Percentiles rank a stretch among this genome's conserved stretches.
These are phyloP conservation scores for Neofusicoccum sp. DNA, from an alignment of 2,329 filamentous ascomycete species.

Conservation along the genomic window DNA sequence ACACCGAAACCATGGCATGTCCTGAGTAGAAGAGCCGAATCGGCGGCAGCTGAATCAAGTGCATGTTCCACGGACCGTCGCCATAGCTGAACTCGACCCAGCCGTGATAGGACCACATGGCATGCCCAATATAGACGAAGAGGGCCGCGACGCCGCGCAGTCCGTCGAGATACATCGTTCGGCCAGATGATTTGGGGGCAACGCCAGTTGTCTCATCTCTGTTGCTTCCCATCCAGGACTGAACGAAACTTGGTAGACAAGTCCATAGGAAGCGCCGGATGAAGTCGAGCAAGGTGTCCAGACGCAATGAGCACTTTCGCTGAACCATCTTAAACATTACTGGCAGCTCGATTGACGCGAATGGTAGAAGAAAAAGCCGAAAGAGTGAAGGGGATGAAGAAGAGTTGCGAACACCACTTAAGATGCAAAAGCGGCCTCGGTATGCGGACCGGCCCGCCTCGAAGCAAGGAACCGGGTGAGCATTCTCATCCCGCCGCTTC, in stretches of 20 bases:
- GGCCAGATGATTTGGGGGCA: neutral
- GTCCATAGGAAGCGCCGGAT: neutral
- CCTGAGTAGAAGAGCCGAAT: conserved; percentile 27
- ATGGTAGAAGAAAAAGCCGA: too few species aligned
- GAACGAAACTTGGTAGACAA: neutral
- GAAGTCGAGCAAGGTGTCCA: too few species aligned
- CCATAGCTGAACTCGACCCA: conserved; percentile 11
- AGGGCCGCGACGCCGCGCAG: neutral
- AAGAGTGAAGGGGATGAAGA: too few species aligned
- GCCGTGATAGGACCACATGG: neutral
- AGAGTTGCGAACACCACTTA: too few species aligned
- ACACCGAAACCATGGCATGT: conserved; percentile 49
- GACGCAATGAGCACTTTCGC: neutral
- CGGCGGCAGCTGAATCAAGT: conserved; percentile 21
- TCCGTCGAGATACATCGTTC: neutral
- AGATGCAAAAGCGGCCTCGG: too few species aligned
- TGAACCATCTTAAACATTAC: too few species aligned
- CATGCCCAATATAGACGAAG: neutral
- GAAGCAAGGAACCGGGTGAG: too few species aligned
- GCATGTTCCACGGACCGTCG: conserved; percentile 12
- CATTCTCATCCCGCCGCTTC: too few species aligned
- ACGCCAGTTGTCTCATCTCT: too few species aligned
- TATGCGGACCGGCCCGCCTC: too few species aligned
- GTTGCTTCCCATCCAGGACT: neutral
- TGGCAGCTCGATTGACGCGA: too few species aligned